These are phyloP conservation scores for Globisporangium recalcitrans DNA, from an alignment of 352 stramenopile species.

Conservation along the genomic window DNA sequence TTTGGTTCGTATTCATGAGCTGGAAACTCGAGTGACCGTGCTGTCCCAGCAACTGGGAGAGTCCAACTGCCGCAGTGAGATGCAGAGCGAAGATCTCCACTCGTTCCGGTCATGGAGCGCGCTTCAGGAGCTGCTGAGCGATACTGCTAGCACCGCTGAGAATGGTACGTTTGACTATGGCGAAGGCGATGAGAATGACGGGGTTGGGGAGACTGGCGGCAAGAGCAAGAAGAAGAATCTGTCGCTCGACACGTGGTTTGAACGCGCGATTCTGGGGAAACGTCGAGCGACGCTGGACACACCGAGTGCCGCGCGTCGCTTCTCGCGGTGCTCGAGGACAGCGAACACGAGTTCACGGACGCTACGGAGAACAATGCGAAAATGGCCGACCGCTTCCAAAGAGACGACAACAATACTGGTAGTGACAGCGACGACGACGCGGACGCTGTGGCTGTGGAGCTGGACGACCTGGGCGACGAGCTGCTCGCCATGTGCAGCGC, in stretches of 20 bases:
- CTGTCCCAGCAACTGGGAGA: background rate
- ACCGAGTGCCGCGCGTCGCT: conserved; percentile 7
- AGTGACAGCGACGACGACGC: background rate
- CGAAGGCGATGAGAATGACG: background rate
- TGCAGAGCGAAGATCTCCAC: conserved; percentile 13
- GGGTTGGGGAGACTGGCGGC: background rate
- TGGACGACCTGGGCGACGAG: conserved; percentile 11
- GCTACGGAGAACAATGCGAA: background rate
- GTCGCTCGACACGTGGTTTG: conserved; percentile 48
- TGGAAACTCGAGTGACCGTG: background rate
- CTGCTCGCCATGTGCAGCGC: conserved; percentile 8
- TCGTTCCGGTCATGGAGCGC: conserved; percentile 9
- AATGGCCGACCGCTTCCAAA: background rate
- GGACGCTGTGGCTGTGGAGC: conserved; percentile 5
- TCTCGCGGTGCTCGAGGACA: conserved; percentile 2
- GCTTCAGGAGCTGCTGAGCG: background rate
- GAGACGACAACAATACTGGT: background rate
- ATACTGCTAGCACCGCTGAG: background rate
- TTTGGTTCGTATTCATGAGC: background rate
- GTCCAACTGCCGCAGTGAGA: conserved; percentile 2
- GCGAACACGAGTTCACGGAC: background rate
- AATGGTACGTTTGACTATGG: background rate
- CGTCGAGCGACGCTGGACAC: background rate
- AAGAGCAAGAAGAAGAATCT: conserved; percentile 6
- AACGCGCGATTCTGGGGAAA: conserved; percentile 30